These are phyloP conservation scores for Boletus huronensis DNA, from an alignment of 768 basidiomycete species.

Conservation along the genomic window DNA sequence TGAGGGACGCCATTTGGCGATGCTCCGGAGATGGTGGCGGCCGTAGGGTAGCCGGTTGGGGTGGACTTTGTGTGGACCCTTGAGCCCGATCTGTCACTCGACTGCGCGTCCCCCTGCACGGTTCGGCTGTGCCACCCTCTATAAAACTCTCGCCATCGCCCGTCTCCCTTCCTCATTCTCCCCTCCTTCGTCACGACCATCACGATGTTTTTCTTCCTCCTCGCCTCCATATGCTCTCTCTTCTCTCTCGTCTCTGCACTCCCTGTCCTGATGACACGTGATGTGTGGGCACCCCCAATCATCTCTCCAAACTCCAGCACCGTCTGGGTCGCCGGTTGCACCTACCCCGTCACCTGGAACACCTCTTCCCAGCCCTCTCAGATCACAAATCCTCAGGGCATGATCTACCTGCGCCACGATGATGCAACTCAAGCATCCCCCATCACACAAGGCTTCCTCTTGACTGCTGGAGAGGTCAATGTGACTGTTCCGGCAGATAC, in stretches of 20 bases:
- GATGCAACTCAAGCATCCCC: constrained; percentile 31
- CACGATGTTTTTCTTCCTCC: constrained; percentile 20
- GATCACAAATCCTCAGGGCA: constrained; percentile 46
- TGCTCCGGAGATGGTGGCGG: constrained; percentile 14
- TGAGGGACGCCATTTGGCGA: constrained; percentile 27
- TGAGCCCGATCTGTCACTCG: constrained; percentile 1
- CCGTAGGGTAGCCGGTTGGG: neutral
- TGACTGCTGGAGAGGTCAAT: constrained; percentile 34
- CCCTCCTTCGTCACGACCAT: constrained; percentile 14
- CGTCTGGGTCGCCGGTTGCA: constrained; percentile 41
- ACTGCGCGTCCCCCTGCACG: neutral
- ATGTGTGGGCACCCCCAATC: constrained; percentile 48
- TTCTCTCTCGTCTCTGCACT: constrained; percentile 29
- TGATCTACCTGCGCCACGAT: constrained; percentile 40
- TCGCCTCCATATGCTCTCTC: constrained; percentile 15
- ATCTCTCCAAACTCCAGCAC: constrained; percentile 33
- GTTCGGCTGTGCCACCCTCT: constrained; percentile 6
- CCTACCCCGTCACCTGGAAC: constrained; percentile 47
- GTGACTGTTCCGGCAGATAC: constrained; percentile 40
- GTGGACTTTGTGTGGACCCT: neutral
- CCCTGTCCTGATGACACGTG: constrained; percentile 35
- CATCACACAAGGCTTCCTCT: constrained; percentile 37
- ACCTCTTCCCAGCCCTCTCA: constrained; percentile 38
- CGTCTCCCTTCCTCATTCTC: neutral
- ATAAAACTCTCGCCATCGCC: constrained; percentile 8